Evolutionary conservation across 164 flowering plant genomes (phyloP).

Genomic region (Vitis riparia): DNA sequence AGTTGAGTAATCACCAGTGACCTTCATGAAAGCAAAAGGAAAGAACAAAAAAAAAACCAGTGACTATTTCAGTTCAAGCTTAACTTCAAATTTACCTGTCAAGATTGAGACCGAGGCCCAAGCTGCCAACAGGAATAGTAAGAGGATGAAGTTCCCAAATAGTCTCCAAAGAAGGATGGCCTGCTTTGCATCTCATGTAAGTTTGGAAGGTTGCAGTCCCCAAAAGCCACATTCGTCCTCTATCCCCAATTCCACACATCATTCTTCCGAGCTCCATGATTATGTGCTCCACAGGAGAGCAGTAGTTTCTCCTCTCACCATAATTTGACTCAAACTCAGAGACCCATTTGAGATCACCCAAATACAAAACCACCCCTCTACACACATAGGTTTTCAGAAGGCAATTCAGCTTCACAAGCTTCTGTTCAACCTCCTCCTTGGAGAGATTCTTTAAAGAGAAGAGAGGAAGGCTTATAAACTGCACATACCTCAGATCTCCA

Average conservation of each 20-base stretch:
- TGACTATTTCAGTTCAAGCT: no score
- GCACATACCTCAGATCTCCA: conserved; percentile 36
- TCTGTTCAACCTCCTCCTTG: conserved; percentile 63
- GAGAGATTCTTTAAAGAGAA: conserved; percentile 39
- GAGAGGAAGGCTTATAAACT: conserved; percentile 60
- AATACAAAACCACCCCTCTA: conserved; percentile 61
- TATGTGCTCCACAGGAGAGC: conserved; percentile 58
- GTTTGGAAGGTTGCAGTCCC: conserved; percentile 68
- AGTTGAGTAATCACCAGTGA: background rate
- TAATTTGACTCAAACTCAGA: conserved; percentile 56
- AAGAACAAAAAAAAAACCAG: background rate
- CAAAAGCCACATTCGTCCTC: conserved; percentile 60
- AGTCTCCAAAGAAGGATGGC: conserved; percentile 67
- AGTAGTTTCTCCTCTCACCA: conserved; percentile 40
- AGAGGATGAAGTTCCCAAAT: conserved; percentile 71
- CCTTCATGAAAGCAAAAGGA: background rate
- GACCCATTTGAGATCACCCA: conserved; percentile 82
- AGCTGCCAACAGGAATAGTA: conserved; percentile 58
- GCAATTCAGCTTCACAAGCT: conserved; percentile 55
- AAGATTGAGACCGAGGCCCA: conserved; percentile 62
- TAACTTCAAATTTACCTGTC: conserved; percentile 46
- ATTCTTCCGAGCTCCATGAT: conserved; percentile 70
- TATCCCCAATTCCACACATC: conserved; percentile 42
- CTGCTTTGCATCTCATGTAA: conserved; percentile 58
- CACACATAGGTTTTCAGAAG: conserved; percentile 45